Evolutionary conservation across 2,329 filamentous ascomycete species (phyloP).

Genomic region (Penicillium sp.): DNA sequence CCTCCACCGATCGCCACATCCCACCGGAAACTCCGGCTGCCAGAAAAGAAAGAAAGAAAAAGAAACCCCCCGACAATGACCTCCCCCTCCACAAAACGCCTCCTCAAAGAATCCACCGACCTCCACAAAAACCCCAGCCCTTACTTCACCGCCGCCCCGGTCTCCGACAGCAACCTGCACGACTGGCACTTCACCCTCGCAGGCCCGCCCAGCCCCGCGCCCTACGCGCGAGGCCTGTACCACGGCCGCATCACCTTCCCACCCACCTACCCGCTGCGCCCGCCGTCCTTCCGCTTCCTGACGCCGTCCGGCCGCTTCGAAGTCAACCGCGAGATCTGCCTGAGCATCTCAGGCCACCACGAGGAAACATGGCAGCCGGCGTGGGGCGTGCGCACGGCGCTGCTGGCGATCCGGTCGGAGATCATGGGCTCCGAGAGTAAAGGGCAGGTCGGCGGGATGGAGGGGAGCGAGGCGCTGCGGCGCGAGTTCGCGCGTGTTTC

Average conservation of each 20-base stretch:
- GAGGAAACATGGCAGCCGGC: constrained; percentile 99
- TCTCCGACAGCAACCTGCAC: constrained; percentile 82
- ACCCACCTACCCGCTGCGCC: constrained; percentile 82
- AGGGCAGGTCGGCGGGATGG: constrained; percentile 87
- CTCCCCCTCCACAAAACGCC: constrained; percentile 38
- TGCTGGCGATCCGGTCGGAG: constrained; percentile 67
- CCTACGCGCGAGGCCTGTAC: constrained; percentile 80
- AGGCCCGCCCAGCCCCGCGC: constrained; percentile 74
- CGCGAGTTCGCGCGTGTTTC: constrained; percentile 67
- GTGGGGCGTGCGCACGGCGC: constrained; percentile 89
- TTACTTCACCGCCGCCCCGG: constrained; percentile 78
- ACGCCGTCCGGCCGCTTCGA: constrained; percentile 93
- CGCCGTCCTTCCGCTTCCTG: constrained; percentile 91
- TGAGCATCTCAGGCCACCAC: constrained; percentile 90
- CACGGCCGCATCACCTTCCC: constrained; percentile 93
- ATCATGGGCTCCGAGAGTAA: constrained; percentile 91
- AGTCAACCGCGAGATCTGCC: constrained; percentile 92
- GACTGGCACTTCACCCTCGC: constrained; percentile 99
- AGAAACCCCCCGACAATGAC: constrained; percentile 16
- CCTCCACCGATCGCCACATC: too few relatives aligned
- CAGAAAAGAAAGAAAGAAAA: too few relatives aligned
- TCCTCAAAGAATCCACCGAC: constrained; percentile 82
- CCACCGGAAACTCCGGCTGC: too few relatives aligned
- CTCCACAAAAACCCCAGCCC: constrained; percentile 74
- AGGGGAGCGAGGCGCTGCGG: constrained; percentile 67